Base-by-base conservation (phyloP, 495 filamentous ascomycete genomes). In the Bacidia rubella region DNA sequence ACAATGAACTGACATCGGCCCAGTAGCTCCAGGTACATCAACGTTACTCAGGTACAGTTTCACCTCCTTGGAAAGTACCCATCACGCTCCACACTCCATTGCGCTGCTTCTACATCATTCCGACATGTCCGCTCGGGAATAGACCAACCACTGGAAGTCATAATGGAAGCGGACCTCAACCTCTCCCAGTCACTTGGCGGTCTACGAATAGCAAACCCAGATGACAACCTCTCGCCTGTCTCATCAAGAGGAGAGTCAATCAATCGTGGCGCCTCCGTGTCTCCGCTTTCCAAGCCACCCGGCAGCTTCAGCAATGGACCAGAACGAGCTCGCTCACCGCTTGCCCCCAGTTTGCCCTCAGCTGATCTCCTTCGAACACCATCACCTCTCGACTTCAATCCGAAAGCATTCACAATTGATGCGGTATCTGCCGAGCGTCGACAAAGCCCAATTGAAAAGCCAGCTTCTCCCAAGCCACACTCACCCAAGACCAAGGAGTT, bases 181-280 rank as follows among this genome's bases (percentile, higher is more conserved):
- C 79, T 98, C 47, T 93, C 92, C 51, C 85, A 88, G 68, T 85
- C 87, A 54, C 75, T 99, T 57, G 93, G 93, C 49, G 93, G 93
- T 58, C 73, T 99, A 66, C 85, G 92, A 59, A 97, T 97, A 62
- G 93, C 93, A 55, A 99, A 99, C 66, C 92, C 93, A 40, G 47
- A 50, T 22, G 90, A 96, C 72, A 81, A 92, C 66, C 76, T 78
- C 45, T 80, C 83, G 26, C 72, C 83, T 39, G 69, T 73, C 55
- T 66, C 69, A 40, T 68, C 79, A n/a, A 68, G 69, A 55, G 71
- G 77, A 51, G 62, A 68, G 12, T 45, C 49, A 11, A n/a, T 50
- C 23, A 50, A 47, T 4, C 42, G 26, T 26, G 38, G 5, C 17
- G 21, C 47, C 39, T 57, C 60, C 1, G 15, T 60, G 9, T 57